A percentile compares a stretch with the other conserved stretches of the same genome.
Evolutionary conservation across 176 grass and related monocot species (phyloP).

Genomic region (Saccharum spontaneum): DNA sequence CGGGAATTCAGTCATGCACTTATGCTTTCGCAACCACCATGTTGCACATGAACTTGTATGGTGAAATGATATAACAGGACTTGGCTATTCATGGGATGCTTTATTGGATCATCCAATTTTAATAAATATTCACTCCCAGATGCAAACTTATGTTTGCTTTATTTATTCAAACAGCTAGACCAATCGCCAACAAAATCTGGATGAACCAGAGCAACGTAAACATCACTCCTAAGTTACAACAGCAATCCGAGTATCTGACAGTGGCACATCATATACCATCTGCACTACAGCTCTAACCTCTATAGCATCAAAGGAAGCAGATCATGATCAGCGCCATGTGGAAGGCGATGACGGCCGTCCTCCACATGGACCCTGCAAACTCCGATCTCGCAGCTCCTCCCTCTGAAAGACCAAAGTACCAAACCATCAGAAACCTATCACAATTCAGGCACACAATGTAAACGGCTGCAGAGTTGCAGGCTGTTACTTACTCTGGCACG

Average conservation of each 20-base stretch:
- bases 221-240: not conserved
- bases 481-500: conserved; percentile 53
- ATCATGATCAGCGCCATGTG: conserved; percentile 47
- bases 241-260: conserved; percentile 2
- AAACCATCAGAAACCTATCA: conserved; percentile 6
- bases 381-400: conserved; percentile 28
- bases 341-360: conserved; percentile 35
- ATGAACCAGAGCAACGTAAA: conserved; percentile 10
- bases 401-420: conserved; percentile 37
- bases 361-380: conserved; percentile 34
- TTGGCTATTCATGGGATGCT: not conserved
- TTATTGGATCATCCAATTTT: not conserved
- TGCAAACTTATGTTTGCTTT: conserved; percentile 23
- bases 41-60: not conserved
- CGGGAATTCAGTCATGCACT: not conserved
- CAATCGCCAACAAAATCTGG: not conserved
- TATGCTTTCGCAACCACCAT: not conserved
- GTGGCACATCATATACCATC: not conserved
- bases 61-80: not conserved
- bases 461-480: not conserved
- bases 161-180: conserved; percentile 42
- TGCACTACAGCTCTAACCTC: conserved; percentile 6
- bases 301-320: conserved; percentile 43
- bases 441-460: not conserved
- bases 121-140: not conserved